phyloP scores from a whole-genome alignment of 257 asterid genomes.

The Misopates orontium region DNA sequence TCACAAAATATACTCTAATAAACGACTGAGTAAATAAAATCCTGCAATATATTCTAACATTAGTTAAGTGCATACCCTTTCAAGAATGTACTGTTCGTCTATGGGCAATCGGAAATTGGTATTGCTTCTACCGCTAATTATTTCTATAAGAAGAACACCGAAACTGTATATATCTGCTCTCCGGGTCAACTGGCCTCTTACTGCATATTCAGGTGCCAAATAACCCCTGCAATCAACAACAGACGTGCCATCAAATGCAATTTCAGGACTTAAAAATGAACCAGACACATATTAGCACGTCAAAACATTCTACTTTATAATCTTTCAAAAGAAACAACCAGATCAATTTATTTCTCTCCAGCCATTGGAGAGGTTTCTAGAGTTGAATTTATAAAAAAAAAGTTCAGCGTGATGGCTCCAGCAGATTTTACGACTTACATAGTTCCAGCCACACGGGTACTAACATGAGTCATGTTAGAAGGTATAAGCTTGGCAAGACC shows the following conservation, averaged over 20 bases:
- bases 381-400: not conserved
- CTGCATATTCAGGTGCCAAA: slow-evolving; percentile 91
- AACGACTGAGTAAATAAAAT: too few species aligned
- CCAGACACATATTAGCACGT: not conserved
- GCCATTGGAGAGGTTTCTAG: not conserved
- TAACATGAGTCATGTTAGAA: slow-evolving; percentile 79
- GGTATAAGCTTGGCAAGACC: slow-evolving; percentile 96
- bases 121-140: slow-evolving; percentile 93
- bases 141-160: slow-evolving; percentile 85
- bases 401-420: slow-evolving; percentile 15
- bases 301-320: not conserved
- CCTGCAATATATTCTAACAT: too few species aligned
- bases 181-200: slow-evolving; percentile 79
- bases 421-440: slow-evolving; percentile 53
- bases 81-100: slow-evolving; percentile 88
- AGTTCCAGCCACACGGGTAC: slow-evolving; percentile 97
- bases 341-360: not conserved
- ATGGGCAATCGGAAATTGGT: slow-evolving; percentile 71
- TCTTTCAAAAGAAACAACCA: not conserved
- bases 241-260: slow-evolving; percentile 13
- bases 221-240: slow-evolving; percentile 65
- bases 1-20: too few species aligned
- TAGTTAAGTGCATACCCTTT: slow-evolving; percentile 76
- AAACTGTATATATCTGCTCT: slow-evolving; percentile 80
- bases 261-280: not conserved